Percentiles rank a stretch among this genome's conserved stretches.
Evolutionary conservation across 306 rosid species (phyloP).

Genomic region (Astragalus membranaceus): DNA sequence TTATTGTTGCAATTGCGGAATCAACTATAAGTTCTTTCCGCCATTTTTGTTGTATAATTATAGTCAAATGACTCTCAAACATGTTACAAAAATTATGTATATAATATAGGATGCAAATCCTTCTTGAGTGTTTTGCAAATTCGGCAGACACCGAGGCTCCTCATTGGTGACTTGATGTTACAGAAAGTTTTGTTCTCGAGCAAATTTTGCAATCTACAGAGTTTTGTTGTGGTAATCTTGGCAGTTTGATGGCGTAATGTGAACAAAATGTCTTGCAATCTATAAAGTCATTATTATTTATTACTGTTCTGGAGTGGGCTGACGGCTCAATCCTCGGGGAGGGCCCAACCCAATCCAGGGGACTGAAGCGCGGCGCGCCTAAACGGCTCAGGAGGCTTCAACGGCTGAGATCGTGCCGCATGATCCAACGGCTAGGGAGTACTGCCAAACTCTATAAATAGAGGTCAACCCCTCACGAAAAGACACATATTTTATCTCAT

Average conservation of each 20-base stretch:
- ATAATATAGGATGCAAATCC: conserved; percentile 36
- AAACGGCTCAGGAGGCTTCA: no score
- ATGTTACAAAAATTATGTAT: conserved; percentile 42
- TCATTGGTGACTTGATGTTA: conserved; percentile 2
- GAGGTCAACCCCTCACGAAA: no score
- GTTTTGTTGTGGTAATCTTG: neutral
- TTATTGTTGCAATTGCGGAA: conserved; percentile 54
- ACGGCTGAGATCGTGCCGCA: no score
- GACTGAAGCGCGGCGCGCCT: no score
- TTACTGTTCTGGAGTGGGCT: no score
- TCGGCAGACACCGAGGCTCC: conserved; percentile 18
- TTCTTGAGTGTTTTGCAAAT: conserved; percentile 28
- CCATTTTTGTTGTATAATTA: conserved; percentile 29
- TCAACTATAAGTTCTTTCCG: conserved; percentile 35
- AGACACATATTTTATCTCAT: no score
- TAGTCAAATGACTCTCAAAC: conserved; percentile 25
- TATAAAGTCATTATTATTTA: no score
- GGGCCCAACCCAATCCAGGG: no score
- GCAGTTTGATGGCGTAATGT: neutral
- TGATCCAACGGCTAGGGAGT: no score
- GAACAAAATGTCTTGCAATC: no score
- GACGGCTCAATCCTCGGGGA: no score
- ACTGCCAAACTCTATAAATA: no score
- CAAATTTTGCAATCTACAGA: neutral
- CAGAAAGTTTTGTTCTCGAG: conserved; percentile 42